These are phyloP conservation scores for Funneliformis geosporum DNA, from an alignment of 192 early-diverging fungal species.

Conservation along the genomic window DNA sequence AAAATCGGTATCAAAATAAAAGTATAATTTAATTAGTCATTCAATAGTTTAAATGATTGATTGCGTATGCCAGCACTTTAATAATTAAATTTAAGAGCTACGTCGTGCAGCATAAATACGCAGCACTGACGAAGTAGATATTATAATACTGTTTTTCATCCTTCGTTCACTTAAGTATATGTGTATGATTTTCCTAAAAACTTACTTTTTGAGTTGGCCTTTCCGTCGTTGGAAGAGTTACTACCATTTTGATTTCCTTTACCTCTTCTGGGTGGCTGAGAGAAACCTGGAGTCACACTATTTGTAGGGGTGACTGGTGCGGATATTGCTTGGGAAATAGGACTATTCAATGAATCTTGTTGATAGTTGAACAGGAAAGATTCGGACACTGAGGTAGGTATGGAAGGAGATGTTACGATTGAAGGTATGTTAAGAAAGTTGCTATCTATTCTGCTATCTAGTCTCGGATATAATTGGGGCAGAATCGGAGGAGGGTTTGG, in stretches of 20 bases:
- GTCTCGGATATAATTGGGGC: slow-evolving; percentile 8
- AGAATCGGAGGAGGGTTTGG: slow-evolving; percentile 27
- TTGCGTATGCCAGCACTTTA: too few species aligned
- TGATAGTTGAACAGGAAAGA: slow-evolving; percentile 24
- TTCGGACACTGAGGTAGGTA: slow-evolving; percentile 8
- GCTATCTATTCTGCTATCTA: not conserved
- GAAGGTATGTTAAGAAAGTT: slow-evolving; percentile 28
- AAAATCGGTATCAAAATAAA: not conserved
- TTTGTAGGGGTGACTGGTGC: slow-evolving; percentile 28
- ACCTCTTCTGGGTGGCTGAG: slow-evolving; percentile 24
- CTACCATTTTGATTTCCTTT: slow-evolving; percentile 17
- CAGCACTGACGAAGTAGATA: too few species aligned
- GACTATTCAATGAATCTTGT: slow-evolving; percentile 20
- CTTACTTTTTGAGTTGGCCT: slow-evolving; percentile 31
- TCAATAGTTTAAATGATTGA: not conserved
- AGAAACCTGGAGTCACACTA: slow-evolving; percentile 6
- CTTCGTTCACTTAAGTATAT: too few species aligned
- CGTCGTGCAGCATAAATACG: too few species aligned
- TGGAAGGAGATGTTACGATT: slow-evolving; percentile 27
- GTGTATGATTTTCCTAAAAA: too few species aligned
- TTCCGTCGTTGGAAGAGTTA: slow-evolving; percentile 9
- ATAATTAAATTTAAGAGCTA: too few species aligned
- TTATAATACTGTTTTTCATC: not conserved
- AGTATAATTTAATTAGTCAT: not conserved
- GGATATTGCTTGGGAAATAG: slow-evolving; percentile 31